Base-by-base conservation (phyloP, 805 yeast species). In the Candida peoriensis region DNA sequence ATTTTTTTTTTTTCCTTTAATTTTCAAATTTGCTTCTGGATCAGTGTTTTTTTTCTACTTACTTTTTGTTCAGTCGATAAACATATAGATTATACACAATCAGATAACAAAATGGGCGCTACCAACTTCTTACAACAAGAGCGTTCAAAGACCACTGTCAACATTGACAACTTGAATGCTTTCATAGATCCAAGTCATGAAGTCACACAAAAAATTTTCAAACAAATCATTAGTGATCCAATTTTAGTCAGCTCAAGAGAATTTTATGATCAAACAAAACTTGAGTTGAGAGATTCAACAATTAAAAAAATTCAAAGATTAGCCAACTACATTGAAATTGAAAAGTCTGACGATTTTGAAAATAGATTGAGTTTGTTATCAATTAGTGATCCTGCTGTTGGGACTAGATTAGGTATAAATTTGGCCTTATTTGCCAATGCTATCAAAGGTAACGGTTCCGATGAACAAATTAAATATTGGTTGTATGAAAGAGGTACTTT, bases 381-480 rank as follows among this genome's bases (percentile, higher is more conserved):
- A 13, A 65, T 79, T 28, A 70, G 79, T 42, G 97, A 90, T 58
- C 94, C 95, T 13, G 80, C 79, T 47, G 64, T 83, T 29, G 76
- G 78, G 34, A 88, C 96, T 21, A 74, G 97, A 50, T 60, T 85
- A 33, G 96, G 95, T 27, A 88, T 89, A 37, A 95, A 89, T 64
- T 68, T 81, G 45, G 96, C 96, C 5, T 69, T 89, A 38, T 90
- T 90, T 56, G 70, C 86, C 34, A 74, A 77, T 38, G 85, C 95
- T 38, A 64, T 89, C 38, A 76, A 81, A 47, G 96, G 96, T 42
- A 82, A 84, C 49, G 97, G 96, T 45, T 81, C 97, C 8, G 71
- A 75, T 22, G 85, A 77, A 38, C 97, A 89, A 66, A 72, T 81
- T 49, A 66, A 76, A 28, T 90, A 80, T 63, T 89, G 97, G 97